phyloP scores from a whole-genome alignment of 73 alveolate genomes.

The Tetrahymena thermophila region DNA sequence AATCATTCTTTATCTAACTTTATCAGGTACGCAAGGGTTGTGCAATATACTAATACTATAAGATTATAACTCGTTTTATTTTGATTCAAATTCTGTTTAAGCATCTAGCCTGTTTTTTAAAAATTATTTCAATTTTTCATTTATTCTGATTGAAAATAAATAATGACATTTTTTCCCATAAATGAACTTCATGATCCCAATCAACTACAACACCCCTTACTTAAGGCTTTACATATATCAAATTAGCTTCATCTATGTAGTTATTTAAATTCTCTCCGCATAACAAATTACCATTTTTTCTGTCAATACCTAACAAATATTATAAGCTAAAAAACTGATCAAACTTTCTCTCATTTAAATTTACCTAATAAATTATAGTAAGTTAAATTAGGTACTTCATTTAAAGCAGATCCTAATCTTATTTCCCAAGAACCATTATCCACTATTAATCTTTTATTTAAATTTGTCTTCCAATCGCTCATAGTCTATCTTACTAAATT shows the following conservation, averaged over 20 bases:
- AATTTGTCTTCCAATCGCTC: neutral
- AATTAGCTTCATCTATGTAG: neutral
- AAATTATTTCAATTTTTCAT: neutral
- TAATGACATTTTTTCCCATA: neutral
- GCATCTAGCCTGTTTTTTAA: neutral
- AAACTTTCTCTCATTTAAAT: neutral
- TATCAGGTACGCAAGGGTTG: constrained; percentile 29
- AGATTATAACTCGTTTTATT: neutral
- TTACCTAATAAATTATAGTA: neutral
- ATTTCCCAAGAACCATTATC: neutral
- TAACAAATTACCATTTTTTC: neutral
- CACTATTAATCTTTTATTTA: neutral
- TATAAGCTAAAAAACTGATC: neutral
- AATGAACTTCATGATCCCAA: constrained; percentile 2
- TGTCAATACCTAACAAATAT: neutral
- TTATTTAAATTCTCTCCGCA: neutral
- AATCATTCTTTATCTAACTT: constrained; percentile 1
- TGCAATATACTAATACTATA: neutral
- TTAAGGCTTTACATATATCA: neutral
- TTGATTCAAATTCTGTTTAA: neutral
- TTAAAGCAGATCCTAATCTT: neutral
- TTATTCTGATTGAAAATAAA: too few species aligned
- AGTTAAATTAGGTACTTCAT: neutral
- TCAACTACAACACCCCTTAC: neutral
- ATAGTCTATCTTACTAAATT: neutral